These are phyloP conservation scores for Blepharisma japonicum DNA, from an alignment of 73 alveolate genomes.

Conservation along the genomic window DNA sequence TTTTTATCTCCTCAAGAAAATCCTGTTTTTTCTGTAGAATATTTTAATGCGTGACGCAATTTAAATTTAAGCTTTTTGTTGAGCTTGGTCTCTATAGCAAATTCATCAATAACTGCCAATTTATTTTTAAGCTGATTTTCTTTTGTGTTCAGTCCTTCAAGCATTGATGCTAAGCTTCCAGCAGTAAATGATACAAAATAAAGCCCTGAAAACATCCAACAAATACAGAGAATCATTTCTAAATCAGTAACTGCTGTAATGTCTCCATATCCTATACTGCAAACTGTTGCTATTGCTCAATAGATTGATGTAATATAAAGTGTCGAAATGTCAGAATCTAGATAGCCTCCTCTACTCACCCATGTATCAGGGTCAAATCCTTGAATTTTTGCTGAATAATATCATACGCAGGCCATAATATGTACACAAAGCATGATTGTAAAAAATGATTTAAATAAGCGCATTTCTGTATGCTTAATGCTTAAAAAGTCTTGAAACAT, in stretches of 20 bases:
- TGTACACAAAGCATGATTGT: background rate
- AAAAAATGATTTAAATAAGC: background rate
- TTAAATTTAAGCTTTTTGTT: slow-evolving; percentile 44
- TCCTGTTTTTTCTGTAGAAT: slow-evolving; percentile 48
- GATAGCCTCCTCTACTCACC: slow-evolving; percentile 60
- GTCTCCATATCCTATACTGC: slow-evolving; percentile 80
- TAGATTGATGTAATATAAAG: slow-evolving; percentile 56
- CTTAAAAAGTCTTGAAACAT: background rate
- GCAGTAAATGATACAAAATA: slow-evolving; percentile 68
- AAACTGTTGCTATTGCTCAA: slow-evolving; percentile 63
- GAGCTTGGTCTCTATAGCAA: slow-evolving; percentile 66
- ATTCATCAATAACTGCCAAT: slow-evolving; percentile 62
- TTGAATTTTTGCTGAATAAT: background rate
- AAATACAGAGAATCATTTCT: slow-evolving; percentile 47
- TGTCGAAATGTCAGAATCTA: slow-evolving; percentile 39
- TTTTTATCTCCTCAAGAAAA: slow-evolving; percentile 52
- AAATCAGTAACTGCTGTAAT: slow-evolving; percentile 43
- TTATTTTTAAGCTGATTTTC: slow-evolving; percentile 48
- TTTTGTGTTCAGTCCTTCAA: slow-evolving; percentile 73
- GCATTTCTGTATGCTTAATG: background rate
- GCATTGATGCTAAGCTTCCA: slow-evolving; percentile 67
- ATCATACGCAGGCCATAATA: background rate
- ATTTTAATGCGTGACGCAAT: slow-evolving; percentile 51
- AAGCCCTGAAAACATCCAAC: slow-evolving; percentile 70
- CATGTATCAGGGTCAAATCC: slow-evolving; percentile 60